Evolutionary conservation across 768 basidiomycete genomes (phyloP).

Genomic region (Trametes meyenii): DNA sequence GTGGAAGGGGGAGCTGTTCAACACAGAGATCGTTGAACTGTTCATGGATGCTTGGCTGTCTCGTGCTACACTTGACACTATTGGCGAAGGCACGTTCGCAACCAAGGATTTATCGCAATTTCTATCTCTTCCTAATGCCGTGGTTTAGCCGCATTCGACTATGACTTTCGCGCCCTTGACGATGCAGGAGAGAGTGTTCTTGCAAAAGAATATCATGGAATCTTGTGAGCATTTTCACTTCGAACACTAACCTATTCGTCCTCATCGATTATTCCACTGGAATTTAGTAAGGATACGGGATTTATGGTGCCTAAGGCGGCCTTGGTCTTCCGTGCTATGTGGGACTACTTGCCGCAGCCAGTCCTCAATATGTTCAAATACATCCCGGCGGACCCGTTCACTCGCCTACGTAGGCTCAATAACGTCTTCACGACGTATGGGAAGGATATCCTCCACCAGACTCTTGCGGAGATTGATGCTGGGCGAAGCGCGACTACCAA

Average conservation of each 20-base stretch:
- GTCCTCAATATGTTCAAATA: slow-evolving; percentile 19
- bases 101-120: too few species aligned
- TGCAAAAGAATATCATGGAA: slow-evolving; percentile 22
- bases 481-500: slow-evolving; percentile 17
- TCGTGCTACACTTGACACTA: slow-evolving; percentile 27
- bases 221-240: slow-evolving; percentile 17
- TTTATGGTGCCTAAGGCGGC: slow-evolving; percentile 4
- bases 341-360: slow-evolving; percentile 25
- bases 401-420: slow-evolving; percentile 9
- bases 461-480: neutral
- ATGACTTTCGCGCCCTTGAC: slow-evolving; percentile 23
- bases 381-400: slow-evolving; percentile 12
- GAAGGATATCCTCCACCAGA: slow-evolving; percentile 7
- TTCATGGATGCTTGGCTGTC: slow-evolving; percentile 24
- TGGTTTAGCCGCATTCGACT: slow-evolving; percentile 28
- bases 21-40: neutral
- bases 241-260: neutral
- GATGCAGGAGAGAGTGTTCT: slow-evolving; percentile 7
- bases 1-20: slow-evolving; percentile 24
- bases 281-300: slow-evolving; percentile 9
- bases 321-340: slow-evolving; percentile 21
- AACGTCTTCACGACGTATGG: slow-evolving; percentile 18
- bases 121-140: neutral
- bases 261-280: too few species aligned
- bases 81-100: slow-evolving; percentile 22